Evolutionary conservation across 495 filamentous ascomycete genomes (phyloP), one percentile per base, ranked within the genome.

Genomic region (Penicillium soppii): DNA sequence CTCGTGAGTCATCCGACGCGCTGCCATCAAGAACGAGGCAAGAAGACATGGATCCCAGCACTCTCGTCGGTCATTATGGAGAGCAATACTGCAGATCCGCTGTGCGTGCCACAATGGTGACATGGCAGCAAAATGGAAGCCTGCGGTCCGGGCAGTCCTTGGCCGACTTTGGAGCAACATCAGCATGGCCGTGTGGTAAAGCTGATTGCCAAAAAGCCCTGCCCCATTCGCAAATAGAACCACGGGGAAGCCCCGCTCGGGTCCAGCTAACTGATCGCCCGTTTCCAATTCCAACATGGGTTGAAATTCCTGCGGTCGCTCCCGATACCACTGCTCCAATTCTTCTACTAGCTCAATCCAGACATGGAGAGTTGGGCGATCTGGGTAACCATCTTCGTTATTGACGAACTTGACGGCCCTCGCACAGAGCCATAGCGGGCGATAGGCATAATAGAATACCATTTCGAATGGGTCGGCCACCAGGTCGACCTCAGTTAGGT

Each of bases 181-280:
- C 25, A 74, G 48, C 67, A 70, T 72, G 12, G 71, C 71, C 3
- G 71, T 73, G 47, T 75, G 72, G 42, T 75, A 75, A 1, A 77
- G 43, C 51, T 66, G 66, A 46, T 71, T 74, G 21, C 64, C 61
- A n/a, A 71, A 71, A 10, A 67, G 50, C 1, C 67, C 71, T 5
- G 71, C 65, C 21, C 67, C 71, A 47, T 67, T 71, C 2, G 70
- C 62, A 42, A 72, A 77, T 7, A 75, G 45, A 29, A 77, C 48
- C 16, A 69, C 47, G 0, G 72, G 71, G 50, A 77, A 75, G 32
- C 51, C 52, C 36, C 59, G 43, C 5, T 42, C 55, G 26, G 53
- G 38, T 1, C 53, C 63, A 15, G 58, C 39, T 4, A 43, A 20
- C 7, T 54, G 48, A 17, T 60, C 49, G 8, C 56, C 54, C 15